These are phyloP conservation scores for Pseudomassariella vexata DNA, from an alignment of 2,329 filamentous ascomycete genomes.

Conservation along the genomic window DNA sequence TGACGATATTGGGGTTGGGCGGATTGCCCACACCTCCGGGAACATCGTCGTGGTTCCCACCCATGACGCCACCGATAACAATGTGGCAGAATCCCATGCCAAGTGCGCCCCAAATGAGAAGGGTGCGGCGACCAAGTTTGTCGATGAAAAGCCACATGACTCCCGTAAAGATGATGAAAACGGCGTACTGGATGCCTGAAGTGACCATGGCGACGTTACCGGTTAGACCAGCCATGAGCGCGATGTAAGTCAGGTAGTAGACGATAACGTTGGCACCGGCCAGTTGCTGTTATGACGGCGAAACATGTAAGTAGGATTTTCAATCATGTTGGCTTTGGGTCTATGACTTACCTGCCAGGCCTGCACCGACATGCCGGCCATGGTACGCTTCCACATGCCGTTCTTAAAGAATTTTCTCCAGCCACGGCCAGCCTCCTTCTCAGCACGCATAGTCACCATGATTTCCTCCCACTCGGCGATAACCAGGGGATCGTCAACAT, in stretches of 20 bases:
- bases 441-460: conserved; percentile 29
- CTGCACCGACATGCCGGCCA: conserved; percentile 50
- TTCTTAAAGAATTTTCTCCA: conserved; percentile 32
- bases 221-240: conserved; percentile 50
- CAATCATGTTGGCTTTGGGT: conserved; percentile 9
- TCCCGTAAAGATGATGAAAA: conserved; percentile 42
- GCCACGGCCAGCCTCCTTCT: conserved; percentile 25
- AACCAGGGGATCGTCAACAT: conserved; percentile 47
- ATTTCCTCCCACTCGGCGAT: conserved; percentile 54
- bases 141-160: conserved; percentile 48
- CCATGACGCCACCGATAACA: conserved; percentile 47
- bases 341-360: conserved; percentile 41
- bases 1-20: conserved; percentile 49
- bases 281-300: conserved; percentile 31
- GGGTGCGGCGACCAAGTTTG: conserved; percentile 53
- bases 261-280: conserved; percentile 47
- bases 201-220: conserved; percentile 48
- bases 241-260: conserved; percentile 57
- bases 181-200: conserved; percentile 49
- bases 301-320: neutral
- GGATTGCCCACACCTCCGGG: conserved; percentile 37
- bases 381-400: conserved; percentile 54
- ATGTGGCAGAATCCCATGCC: conserved; percentile 61
- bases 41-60: conserved; percentile 34
- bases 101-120: conserved; percentile 59